Base-by-base conservation (phyloP, 2,329 filamentous ascomycete genomes). In the Penicillium sp. region DNA sequence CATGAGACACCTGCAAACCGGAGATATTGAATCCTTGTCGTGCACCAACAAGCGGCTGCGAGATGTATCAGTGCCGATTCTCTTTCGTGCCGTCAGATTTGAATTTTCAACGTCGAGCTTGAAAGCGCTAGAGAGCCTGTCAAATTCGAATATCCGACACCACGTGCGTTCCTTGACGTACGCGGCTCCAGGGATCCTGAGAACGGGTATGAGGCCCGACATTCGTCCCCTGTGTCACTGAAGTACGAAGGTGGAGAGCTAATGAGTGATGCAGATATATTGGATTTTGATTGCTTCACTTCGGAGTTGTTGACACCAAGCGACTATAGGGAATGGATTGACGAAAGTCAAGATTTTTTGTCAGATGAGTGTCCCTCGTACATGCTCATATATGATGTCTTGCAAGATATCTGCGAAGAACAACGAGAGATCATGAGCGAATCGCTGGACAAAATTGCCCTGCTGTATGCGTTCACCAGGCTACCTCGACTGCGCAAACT, bases 21-120 rank as follows among this genome's bases (percentile, higher is more conserved):
- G 37, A 7, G 45, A 46, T 18, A 35, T 46, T 39, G 37, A 41
- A 29, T 27, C 33, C 4, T 12, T 47, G 12, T 47, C 45, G 4
- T 47, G 45, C 24, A 39, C 42, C 39, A 47, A 26, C 18, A 47
- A 47, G 34, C 38, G 45, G 24, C 32, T 47, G 9, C 29, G 45
- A 34, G 39, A 28, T 8, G 39, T 27, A 9, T 42, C 32, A 25
- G 18, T 43, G 24, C 39, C 39, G 6, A 13, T 34, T 12, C 32
- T 47, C 4, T 47, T 47, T 24, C 25, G 45, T 8, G 39, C 25
- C 4, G 45, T 47, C 25, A 38, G 33, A 29, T 47, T 47, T 26
- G 32, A 42, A n/a, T 47, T 47, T 9, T 47, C 45, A 6, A 33
- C 29, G 12, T 36, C 45, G 25, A 41, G 45, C 4, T 13, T 47